Conservation (phyloP, 306 rosid genomes). For the Rosa multiflora region DNA sequence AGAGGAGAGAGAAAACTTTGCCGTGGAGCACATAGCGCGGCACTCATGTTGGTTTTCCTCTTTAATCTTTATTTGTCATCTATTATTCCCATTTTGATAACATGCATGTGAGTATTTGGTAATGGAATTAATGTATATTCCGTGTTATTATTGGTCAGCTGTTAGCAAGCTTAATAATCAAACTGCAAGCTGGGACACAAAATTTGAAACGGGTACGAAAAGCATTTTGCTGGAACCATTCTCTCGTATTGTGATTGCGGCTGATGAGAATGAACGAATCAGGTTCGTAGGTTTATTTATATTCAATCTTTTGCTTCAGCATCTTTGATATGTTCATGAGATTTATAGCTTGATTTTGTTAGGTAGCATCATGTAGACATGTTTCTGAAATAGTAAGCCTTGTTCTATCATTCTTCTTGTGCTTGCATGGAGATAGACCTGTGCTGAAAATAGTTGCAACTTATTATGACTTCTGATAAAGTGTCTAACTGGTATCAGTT, state of each 20-base stretch:
- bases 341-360: background rate
- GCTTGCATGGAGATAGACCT: background rate
- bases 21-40: conserved; percentile 86
- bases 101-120: conserved; percentile 7
- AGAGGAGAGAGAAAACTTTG: conserved; percentile 88
- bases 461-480: background rate
- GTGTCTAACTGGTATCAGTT: background rate
- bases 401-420: background rate
- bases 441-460: background rate
- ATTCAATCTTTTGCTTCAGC: background rate
- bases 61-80: conserved; percentile 4
- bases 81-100: conserved; percentile 7
- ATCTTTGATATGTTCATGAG: background rate
- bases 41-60: conserved; percentile 64
- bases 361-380: background rate
- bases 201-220: conserved; percentile 68
- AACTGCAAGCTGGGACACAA: conserved; percentile 90
- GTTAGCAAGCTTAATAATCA: conserved; percentile 76
- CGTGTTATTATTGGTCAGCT: conserved; percentile 47
- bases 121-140: conserved; percentile 14
- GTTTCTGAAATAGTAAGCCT: background rate
- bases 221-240: conserved; percentile 82
- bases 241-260: conserved; percentile 88
- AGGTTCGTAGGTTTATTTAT: conserved; percentile 46
- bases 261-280: conserved; percentile 90